Percentiles rank a stretch among this genome's conserved stretches.
Evolutionary conservation across 2,329 filamentous ascomycete species (phyloP).

Genomic region (Penicillium glabrum): DNA sequence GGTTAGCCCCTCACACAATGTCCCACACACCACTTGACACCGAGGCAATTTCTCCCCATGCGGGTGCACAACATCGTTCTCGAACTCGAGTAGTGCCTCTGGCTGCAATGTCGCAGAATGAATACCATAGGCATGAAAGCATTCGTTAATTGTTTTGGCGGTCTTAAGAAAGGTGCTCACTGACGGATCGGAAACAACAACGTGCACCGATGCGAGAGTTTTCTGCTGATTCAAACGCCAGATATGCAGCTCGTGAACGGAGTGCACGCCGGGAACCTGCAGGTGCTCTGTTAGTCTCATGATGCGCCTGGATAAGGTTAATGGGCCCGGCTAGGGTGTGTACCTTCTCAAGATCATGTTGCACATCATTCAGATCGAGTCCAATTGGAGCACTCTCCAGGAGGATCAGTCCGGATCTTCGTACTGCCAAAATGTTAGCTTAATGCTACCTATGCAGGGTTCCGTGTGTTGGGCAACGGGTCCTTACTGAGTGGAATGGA

Average conservation of each 20-base stretch:
- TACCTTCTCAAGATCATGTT: constrained; percentile 67
- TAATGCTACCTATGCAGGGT: neutral
- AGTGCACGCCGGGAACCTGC: constrained; percentile 64
- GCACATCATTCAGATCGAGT: constrained; percentile 62
- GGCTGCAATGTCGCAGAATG: constrained; percentile 72
- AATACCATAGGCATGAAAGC: constrained; percentile 71
- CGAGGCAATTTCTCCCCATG: constrained; percentile 26
- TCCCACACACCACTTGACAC: constrained; percentile 56
- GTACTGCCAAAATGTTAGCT: constrained; percentile 20
- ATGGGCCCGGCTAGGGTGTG: neutral
- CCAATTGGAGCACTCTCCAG: constrained; percentile 65
- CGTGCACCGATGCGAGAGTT: constrained; percentile 67
- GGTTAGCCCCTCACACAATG: constrained; percentile 52
- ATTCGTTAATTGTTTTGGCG: constrained; percentile 64
- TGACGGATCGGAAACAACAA: constrained; percentile 61
- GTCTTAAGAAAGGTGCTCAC: constrained; percentile 60
- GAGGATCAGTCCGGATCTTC: constrained; percentile 58
- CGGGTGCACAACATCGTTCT: neutral
- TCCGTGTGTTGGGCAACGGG: neutral
- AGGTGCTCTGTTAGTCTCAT: neutral
- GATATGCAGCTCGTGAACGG: constrained; percentile 71
- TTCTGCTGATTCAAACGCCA: constrained; percentile 73
- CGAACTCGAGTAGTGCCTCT: constrained; percentile 44
- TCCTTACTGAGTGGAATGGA: constrained; percentile 54
- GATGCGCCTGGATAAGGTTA: constrained; percentile 11